phyloP scores from a whole-genome alignment of 2,329 filamentous ascomycete genomes.

The Aspergillus eucalypticola region DNA sequence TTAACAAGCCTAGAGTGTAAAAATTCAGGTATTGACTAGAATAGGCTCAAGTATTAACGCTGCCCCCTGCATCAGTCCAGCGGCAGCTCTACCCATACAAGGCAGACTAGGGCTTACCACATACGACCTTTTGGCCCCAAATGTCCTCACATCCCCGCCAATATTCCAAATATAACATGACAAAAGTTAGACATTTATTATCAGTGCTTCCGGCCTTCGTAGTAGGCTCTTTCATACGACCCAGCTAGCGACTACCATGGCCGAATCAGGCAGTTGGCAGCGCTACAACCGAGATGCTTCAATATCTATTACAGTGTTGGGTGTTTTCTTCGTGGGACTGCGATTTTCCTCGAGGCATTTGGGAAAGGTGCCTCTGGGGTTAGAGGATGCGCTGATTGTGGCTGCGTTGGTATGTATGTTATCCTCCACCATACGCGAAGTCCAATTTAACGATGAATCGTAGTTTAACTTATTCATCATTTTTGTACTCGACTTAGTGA shows the following conservation, averaged over 20 bases:
- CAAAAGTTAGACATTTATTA: no score
- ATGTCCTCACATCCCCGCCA: no score
- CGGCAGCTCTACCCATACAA: no score
- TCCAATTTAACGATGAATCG: background rate
- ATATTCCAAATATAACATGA: no score
- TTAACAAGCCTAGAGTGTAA: no score
- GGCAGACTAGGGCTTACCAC: no score
- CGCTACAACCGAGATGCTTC: background rate
- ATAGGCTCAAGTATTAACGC: no score
- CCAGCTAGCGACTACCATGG: constrained; percentile 9
- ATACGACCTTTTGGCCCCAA: no score
- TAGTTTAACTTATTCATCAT: background rate
- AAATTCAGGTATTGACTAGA: no score
- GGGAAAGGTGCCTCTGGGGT: background rate
- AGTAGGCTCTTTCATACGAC: no score
- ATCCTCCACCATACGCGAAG: background rate
- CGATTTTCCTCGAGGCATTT: background rate
- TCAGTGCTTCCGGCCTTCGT: no score
- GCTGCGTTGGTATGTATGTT: background rate
- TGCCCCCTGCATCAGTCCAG: no score
- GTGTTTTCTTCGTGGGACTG: background rate
- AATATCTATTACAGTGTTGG: background rate
- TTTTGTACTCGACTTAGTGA: background rate
- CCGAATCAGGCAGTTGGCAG: background rate
- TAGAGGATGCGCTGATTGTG: background rate